Conservation (phyloP, 495 filamentous ascomycete species). For the Trichoderma gamsii region DNA sequence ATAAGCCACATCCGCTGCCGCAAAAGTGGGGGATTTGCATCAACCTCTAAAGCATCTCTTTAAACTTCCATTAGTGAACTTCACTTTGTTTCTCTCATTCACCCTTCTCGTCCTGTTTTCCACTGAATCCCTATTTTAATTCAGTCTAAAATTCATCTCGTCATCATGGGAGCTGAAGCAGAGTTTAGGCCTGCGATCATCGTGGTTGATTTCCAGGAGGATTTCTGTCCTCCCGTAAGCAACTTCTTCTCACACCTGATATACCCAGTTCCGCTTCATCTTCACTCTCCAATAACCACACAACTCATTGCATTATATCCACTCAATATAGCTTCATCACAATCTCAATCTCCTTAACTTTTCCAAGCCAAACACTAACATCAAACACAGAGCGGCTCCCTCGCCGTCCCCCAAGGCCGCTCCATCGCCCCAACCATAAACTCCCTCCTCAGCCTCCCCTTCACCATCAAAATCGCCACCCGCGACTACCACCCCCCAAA, state of each 20-base stretch:
- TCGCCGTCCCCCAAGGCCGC: conserved; percentile 70
- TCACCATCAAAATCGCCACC: conserved; percentile 70
- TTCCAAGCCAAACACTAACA: no score
- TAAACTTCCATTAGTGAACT: neutral
- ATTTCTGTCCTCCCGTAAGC: conserved; percentile 85
- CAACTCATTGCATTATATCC: neutral
- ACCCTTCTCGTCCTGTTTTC: neutral
- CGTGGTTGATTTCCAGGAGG: conserved; percentile 88
- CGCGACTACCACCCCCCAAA: conserved; percentile 80
- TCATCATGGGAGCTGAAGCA: conserved; percentile 8
- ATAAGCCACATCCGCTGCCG: no score
- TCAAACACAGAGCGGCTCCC: conserved; percentile 61
- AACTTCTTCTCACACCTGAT: conserved; percentile 1
- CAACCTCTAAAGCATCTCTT: no score
- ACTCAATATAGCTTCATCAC: no score
- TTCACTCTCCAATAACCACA: neutral
- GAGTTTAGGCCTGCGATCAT: conserved; percentile 44
- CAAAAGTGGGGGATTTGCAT: no score
- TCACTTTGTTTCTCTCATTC: no score
- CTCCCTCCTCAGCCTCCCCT: conserved; percentile 64
- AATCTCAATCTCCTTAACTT: no score
- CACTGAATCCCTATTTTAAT: neutral
- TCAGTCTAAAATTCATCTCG: neutral
- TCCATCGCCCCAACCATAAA: conserved; percentile 67
- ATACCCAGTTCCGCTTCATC: neutral